Evolutionary conservation across 805 yeast species (phyloP).

Genomic region (Ogataea philodendri): DNA sequence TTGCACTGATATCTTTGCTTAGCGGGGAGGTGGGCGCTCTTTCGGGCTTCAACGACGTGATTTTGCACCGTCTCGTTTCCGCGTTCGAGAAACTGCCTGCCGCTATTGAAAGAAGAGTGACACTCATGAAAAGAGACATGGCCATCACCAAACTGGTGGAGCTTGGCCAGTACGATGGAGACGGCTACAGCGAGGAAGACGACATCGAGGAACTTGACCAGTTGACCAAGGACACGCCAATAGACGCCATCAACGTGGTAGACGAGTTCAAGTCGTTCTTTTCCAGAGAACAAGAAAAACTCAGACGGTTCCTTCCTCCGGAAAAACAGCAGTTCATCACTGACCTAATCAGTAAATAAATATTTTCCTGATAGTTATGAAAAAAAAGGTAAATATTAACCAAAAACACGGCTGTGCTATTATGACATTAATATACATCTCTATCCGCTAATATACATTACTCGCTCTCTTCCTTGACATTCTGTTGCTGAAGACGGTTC

Average conservation of each 20-base stretch:
- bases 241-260: slow-evolving; percentile 34
- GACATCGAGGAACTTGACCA: slow-evolving; percentile 32
- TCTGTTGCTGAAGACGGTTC: slow-evolving; percentile 33
- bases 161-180: slow-evolving; percentile 33
- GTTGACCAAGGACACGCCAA: slow-evolving; percentile 31
- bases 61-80: slow-evolving; percentile 38
- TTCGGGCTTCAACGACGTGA: slow-evolving; percentile 25
- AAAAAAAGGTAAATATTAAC: too few relatives aligned
- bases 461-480: slow-evolving; percentile 21
- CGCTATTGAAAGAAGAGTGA: slow-evolving; percentile 48
- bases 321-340: slow-evolving; percentile 24
- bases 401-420: background rate
- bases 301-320: slow-evolving; percentile 12
- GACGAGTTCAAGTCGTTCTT: slow-evolving; percentile 31
- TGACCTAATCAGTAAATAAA: slow-evolving; percentile 17
- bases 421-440: slow-evolving; percentile 3
- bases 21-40: slow-evolving; percentile 33
- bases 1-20: slow-evolving; percentile 43
- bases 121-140: slow-evolving; percentile 40
- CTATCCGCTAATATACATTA: slow-evolving; percentile 13
- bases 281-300: slow-evolving; percentile 16
- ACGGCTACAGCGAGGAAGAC: slow-evolving; percentile 18
- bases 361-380: slow-evolving; percentile 1
- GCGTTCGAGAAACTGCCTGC: slow-evolving; percentile 45
- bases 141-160: slow-evolving; percentile 33